These are phyloP conservation scores for Orobanche coerulescens DNA, from an alignment of 257 asterid species.

Conservation along the genomic window DNA sequence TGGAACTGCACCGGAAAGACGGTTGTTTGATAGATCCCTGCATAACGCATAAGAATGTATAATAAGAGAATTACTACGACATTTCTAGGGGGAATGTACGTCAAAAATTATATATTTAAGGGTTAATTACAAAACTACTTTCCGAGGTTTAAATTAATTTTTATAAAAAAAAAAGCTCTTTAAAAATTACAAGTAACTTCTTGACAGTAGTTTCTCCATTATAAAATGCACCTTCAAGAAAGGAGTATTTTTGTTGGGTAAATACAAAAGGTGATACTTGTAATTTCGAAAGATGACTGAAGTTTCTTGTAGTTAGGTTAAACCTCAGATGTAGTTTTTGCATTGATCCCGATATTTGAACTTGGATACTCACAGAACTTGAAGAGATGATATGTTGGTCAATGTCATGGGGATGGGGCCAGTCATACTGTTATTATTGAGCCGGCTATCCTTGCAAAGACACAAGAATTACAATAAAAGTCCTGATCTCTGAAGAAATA, in stretches of 20 bases:
- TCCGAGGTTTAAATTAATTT: too few relatives aligned
- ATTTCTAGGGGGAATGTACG: not conserved
- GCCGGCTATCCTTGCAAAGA: slow-evolving; percentile 72
- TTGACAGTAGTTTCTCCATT: too few relatives aligned
- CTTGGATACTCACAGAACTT: slow-evolving; percentile 75
- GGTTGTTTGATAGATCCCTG: slow-evolving; percentile 93
- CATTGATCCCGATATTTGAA: not conserved
- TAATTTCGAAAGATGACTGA: too few relatives aligned
- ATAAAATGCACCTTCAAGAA: too few relatives aligned
- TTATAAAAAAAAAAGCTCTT: too few relatives aligned
- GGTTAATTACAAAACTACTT: too few relatives aligned
- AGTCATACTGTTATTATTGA: slow-evolving; percentile 78
- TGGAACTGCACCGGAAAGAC: slow-evolving; percentile 83
- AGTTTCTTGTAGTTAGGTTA: too few relatives aligned
- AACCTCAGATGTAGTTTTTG: not conserved
- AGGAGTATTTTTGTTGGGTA: too few relatives aligned
- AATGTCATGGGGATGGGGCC: slow-evolving; percentile 75
- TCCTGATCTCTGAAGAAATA: slow-evolving; percentile 9
- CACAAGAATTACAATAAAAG: slow-evolving; percentile 21
- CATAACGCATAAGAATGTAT: slow-evolving; percentile 30
- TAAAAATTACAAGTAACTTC: too few relatives aligned
- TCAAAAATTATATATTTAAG: not conserved
- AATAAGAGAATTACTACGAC: not conserved
- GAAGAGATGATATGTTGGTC: slow-evolving; percentile 78
- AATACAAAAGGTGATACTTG: too few relatives aligned